These are phyloP conservation scores for Linnemannia schmuckeri DNA, from an alignment of 192 early-diverging fungal genomes.

Conservation along the genomic window DNA sequence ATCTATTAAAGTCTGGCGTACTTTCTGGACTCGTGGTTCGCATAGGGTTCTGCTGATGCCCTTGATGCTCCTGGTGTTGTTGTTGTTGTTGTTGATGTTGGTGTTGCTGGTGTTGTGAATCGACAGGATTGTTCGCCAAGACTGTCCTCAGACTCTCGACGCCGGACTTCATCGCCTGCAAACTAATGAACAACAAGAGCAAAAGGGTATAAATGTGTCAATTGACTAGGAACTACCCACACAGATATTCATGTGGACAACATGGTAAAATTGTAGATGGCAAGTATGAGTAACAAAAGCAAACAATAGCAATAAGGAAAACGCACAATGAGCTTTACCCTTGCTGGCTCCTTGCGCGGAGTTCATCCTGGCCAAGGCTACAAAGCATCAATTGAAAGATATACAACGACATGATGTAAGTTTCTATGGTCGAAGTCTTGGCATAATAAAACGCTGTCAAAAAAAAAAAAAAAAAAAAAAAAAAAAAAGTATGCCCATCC, in stretches of 20 bases:
- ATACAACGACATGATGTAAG: neutral
- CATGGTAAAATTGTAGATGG: neutral
- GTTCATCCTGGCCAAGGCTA: slow-evolving; percentile 49
- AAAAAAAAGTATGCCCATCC: neutral
- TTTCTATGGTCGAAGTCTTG: neutral
- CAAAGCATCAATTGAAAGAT: neutral
- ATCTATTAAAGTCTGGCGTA: neutral
- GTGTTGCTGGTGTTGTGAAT: neutral
- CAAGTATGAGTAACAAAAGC: neutral
- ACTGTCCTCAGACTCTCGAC: slow-evolving; percentile 49
- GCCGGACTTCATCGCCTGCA: slow-evolving; percentile 50
- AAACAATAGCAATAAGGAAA: neutral
- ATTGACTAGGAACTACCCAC: neutral
- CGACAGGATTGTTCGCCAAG: slow-evolving; percentile 33
- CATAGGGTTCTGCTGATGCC: neutral
- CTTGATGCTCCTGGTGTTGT: neutral
- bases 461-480: neutral
- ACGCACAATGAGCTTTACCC: slow-evolving; percentile 31
- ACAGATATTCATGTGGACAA: neutral
- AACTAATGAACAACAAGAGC: slow-evolving; percentile 1
- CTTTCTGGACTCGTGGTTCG: neutral
- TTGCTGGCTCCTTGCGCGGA: slow-evolving; percentile 50
- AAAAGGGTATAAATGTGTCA: neutral
- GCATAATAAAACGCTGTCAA: neutral
- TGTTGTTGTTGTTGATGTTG: neutral